Base-by-base conservation (phyloP, 169 alveolate genomes). In the Eimeria tenella region DNA sequence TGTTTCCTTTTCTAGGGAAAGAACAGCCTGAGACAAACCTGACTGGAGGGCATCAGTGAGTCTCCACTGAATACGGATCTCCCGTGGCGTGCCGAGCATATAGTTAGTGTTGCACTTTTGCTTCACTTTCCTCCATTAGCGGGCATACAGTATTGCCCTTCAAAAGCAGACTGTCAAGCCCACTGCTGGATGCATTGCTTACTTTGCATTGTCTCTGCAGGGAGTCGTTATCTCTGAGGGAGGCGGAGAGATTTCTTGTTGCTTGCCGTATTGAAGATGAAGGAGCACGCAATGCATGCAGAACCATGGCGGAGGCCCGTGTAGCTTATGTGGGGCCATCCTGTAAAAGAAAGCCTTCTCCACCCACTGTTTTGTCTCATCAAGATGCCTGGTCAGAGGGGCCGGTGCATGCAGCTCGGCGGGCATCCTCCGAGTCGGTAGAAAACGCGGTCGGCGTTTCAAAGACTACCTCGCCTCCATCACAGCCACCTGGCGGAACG, bases 201-300 rank as follows among this genome's bases (percentile, higher is more conserved):
- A 31, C 4, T 31, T 31, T 31, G 56, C 25, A 15, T 15, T 23
- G 73, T 53, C 19, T 84, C 5, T 62, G 91, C 91, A 84, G 91
- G n/a, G 52, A 42, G 15, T 23, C 63, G 8, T 62, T 15, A 3
- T 55, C 81, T 15, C 17, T 63, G 15, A 62, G 13, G 8, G 13
- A 70, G 50, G 81, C 23, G 11, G 15, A 42, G 53, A 25, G 65
- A 42, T n/a, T 62, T 62, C 79, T 84, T n/a, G 62, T 84, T 62
- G 91, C 81, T 58, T 62, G 79, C 63, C 63, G 91, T 17, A 31
- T 84, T 25, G 65, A 84, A 15, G 91, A 63, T 71, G 63, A 84
- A 62, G 91, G 91, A 84, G 81, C 91, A 50, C 63, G 81, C 19
- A 84, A 62, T 62, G 91, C 91, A 31, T 84, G 91, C 23, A 31